Evolutionary conservation across 345 rosid genomes (phyloP).

Genomic region (Isatis tinctoria): DNA sequence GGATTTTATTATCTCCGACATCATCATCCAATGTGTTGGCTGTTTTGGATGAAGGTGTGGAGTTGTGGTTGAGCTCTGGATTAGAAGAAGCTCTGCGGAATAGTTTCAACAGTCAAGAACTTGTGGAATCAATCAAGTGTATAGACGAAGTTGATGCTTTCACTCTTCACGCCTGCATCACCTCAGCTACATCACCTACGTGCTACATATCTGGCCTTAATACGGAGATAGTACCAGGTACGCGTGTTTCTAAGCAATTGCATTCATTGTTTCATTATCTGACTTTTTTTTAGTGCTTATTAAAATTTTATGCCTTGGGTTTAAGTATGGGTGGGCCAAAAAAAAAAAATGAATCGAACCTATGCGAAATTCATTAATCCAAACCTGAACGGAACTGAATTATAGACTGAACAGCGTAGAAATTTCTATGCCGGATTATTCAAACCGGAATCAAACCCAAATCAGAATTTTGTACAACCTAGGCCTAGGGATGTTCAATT

Average conservation of each 20-base stretch:
- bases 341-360: neutral
- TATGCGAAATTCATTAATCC: neutral
- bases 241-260: neutral
- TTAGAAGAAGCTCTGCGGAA: slow-evolving; percentile 55
- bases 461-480: too few relatives aligned
- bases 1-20: slow-evolving; percentile 51
- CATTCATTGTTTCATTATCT: neutral
- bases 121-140: slow-evolving; percentile 43
- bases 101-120: slow-evolving; percentile 34
- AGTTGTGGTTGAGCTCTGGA: slow-evolving; percentile 72
- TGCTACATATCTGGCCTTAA: slow-evolving; percentile 59
- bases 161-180: slow-evolving; percentile 40
- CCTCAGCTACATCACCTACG: slow-evolving; percentile 43
- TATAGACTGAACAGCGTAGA: too few relatives aligned
- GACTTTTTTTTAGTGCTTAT: neutral
- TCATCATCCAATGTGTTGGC: slow-evolving; percentile 26
- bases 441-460: too few relatives aligned
- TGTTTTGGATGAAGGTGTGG: slow-evolving; percentile 56
- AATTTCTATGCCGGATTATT: too few relatives aligned
- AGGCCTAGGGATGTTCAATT: too few relatives aligned
- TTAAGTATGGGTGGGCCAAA: neutral
- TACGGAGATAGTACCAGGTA: slow-evolving; percentile 56
- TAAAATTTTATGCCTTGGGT: neutral
- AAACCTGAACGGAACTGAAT: neutral
- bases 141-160: slow-evolving; percentile 43